These are phyloP conservation scores for Yamadazyma kanchanaburiensis DNA, from an alignment of 1,139 yeast species.

Conservation along the genomic window DNA sequence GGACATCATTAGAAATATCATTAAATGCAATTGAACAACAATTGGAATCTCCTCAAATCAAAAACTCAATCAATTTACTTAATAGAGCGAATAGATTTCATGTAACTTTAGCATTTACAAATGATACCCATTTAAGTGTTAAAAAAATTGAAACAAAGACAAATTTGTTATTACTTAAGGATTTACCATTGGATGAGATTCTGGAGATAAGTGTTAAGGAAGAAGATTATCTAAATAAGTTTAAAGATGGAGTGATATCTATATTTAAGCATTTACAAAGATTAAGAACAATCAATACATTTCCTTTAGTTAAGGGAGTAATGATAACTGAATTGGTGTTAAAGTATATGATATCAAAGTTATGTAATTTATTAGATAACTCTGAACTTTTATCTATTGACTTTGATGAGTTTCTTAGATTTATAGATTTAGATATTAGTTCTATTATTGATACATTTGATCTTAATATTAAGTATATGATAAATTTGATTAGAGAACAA, in stretches of 20 bases:
- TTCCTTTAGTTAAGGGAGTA: constrained; percentile 66
- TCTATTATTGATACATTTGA: constrained; percentile 27
- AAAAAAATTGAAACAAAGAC: constrained; percentile 50
- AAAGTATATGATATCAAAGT: constrained; percentile 27
- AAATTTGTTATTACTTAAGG: constrained; percentile 64
- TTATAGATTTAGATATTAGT: constrained; percentile 14
- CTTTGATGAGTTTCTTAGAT: constrained; percentile 18
- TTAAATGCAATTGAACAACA: constrained; percentile 58
- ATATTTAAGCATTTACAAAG: constrained; percentile 65
- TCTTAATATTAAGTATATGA: constrained; percentile 32
- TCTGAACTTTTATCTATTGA: constrained; percentile 25
- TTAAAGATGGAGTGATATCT: constrained; percentile 43
- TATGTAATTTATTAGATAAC: constrained; percentile 19
- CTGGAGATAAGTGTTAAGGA: constrained; percentile 38
- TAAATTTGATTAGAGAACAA: constrained; percentile 64
- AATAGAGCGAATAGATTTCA: constrained; percentile 76
- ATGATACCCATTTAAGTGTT: constrained; percentile 69
- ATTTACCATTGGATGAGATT: constrained; percentile 66
- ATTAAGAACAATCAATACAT: constrained; percentile 48
- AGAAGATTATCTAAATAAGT: constrained; percentile 32
- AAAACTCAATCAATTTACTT: constrained; percentile 58
- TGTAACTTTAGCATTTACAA: constrained; percentile 66
- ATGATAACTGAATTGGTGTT: constrained; percentile 59
- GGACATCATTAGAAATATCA: constrained; percentile 73
- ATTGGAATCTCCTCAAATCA: constrained; percentile 50